Conservation (phyloP, 2,329 filamentous ascomycete genomes). For the Rhinocladiella mackenziei region DNA sequence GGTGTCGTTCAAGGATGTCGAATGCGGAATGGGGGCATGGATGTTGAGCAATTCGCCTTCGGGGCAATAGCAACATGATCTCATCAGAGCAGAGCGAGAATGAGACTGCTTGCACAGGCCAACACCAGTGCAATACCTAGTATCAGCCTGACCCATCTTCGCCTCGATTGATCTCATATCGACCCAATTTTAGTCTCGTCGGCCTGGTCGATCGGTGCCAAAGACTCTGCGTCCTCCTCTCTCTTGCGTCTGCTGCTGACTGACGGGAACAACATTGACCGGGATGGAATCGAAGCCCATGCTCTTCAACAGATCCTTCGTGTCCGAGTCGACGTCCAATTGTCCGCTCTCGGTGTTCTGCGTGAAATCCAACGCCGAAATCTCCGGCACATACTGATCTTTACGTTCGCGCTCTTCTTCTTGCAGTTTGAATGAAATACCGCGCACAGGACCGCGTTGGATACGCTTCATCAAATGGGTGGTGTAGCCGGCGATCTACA, state of each 20-base stretch:
- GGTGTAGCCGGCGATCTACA: conserved; percentile 95
- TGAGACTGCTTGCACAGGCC: background rate
- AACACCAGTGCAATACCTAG: no score
- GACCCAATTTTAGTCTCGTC: conserved; percentile 21
- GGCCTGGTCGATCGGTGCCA: conserved; percentile 27
- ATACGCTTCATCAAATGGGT: conserved; percentile 99
- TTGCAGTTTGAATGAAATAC: conserved; percentile 99
- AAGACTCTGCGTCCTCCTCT: conserved; percentile 59
- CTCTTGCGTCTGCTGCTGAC: conserved; percentile 70
- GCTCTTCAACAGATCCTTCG: conserved; percentile 98
- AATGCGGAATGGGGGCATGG: no score
- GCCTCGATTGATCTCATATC: no score
- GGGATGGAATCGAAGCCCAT: conserved; percentile 98
- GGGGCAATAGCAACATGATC: background rate
- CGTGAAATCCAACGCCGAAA: conserved; percentile 96
- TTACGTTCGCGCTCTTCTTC: conserved; percentile 99
- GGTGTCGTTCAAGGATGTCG: no score
- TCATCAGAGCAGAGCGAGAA: background rate
- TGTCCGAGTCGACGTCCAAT: conserved; percentile 93
- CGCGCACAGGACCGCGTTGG: conserved; percentile 96
- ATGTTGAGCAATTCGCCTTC: no score
- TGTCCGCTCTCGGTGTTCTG: conserved; percentile 90
- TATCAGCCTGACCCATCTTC: no score
- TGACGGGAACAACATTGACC: conserved; percentile 89
- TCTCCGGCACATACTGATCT: conserved; percentile 99